phyloP scores from a whole-genome alignment of 208 protist genomes.

The Wallacemonas sp. region DNA sequence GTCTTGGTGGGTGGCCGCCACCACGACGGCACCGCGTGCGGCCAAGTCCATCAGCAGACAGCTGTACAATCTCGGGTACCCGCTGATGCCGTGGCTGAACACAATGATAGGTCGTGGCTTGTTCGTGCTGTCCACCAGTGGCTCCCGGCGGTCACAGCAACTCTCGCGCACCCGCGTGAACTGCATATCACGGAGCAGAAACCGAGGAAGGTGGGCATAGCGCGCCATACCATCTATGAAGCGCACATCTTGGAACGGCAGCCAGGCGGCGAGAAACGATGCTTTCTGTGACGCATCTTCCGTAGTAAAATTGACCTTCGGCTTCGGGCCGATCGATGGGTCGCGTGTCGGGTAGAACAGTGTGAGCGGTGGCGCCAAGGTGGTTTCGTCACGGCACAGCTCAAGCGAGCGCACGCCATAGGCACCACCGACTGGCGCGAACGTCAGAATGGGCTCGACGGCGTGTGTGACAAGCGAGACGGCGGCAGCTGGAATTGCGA shows the following conservation, averaged over 20 bases:
- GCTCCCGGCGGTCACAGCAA: conserved; percentile 18
- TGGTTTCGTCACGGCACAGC: conserved; percentile 19
- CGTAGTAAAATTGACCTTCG: too few relatives aligned
- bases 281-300: not conserved
- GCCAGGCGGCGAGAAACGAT: conserved; percentile 19
- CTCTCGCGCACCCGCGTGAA: conserved; percentile 32
- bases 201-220: conserved; percentile 48
- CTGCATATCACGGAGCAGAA: conserved; percentile 51
- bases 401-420: conserved; percentile 50
- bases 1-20: conserved; percentile 76
- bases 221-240: conserved; percentile 60
- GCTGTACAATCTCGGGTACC: conserved; percentile 65
- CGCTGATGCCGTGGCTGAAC: conserved; percentile 83
- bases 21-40: conserved; percentile 66
- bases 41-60: conserved; percentile 69
- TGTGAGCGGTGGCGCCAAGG: conserved; percentile 50
- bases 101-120: conserved; percentile 50
- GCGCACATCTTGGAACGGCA: conserved; percentile 60
- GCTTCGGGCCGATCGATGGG: too few relatives aligned
- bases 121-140: conserved; percentile 39
- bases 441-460: conserved; percentile 41
- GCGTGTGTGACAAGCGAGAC: conserved; percentile 15
- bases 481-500: not conserved
- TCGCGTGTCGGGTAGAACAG: conserved; percentile 67
- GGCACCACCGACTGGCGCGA: conserved; percentile 48